phyloP scores from a whole-genome alignment of 345 rosid genomes.

The Eucalyptus camaldulensis region DNA sequence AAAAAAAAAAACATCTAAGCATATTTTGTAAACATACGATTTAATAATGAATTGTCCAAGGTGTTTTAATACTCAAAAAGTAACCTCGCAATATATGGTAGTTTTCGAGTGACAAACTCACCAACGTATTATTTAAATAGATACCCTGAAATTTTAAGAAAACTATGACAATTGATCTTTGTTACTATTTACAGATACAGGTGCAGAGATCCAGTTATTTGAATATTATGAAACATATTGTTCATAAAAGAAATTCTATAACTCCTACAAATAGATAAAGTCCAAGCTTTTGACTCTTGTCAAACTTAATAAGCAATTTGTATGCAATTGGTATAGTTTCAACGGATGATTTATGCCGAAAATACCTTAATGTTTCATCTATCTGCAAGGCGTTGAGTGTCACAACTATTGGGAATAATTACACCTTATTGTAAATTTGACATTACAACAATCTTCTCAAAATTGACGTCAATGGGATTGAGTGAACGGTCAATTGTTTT shows the following conservation, averaged over 20 bases:
- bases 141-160: fast-evolving
- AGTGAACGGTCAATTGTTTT: not conserved
- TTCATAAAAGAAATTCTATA: not conserved
- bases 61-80: not conserved
- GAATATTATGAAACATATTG: not conserved
- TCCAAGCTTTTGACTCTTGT: not conserved
- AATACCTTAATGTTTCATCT: not conserved
- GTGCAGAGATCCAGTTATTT: not conserved
- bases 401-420: not conserved
- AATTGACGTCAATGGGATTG: not conserved
- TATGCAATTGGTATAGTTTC: fast-evolving
- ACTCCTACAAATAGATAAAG: not conserved
- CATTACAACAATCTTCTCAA: not conserved
- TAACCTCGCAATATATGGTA: not conserved
- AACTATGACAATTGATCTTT: not conserved
- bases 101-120: fast-evolving
- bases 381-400: fast-evolving
- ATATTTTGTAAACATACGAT: not conserved
- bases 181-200: fast-evolving
- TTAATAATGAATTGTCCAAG: not conserved
- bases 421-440: not conserved
- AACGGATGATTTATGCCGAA: not conserved
- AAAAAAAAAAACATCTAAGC: not conserved
- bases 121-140: fast-evolving
- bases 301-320: fast-evolving